phyloP scores from a whole-genome alignment of 371 early-diverging fungal genomes.

The Mucor saturninus region DNA sequence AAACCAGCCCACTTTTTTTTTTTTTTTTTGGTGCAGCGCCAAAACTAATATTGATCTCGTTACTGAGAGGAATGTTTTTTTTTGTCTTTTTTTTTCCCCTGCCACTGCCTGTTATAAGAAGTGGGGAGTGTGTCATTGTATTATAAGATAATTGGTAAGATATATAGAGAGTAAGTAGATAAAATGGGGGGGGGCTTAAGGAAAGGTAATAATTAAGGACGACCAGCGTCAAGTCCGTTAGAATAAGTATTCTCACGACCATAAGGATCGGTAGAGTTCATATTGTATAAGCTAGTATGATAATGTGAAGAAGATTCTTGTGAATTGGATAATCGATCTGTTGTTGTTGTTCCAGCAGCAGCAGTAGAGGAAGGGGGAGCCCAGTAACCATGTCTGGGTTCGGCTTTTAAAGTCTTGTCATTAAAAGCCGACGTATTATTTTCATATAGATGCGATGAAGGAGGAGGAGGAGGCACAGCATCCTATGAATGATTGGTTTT shows the following conservation, averaged over 20 bases:
- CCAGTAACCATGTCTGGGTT: slow-evolving; percentile 6
- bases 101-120: too few relatives aligned
- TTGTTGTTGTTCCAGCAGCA: background rate
- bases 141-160: too few relatives aligned
- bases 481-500: background rate
- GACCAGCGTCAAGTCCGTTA: slow-evolving; percentile 24
- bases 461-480: background rate
- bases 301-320: slow-evolving; percentile 9
- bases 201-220: slow-evolving; percentile 9
- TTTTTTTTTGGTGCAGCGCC: too few relatives aligned
- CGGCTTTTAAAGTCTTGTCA: background rate
- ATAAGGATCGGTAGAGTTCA: slow-evolving; percentile 13
- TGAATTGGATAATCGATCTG: slow-evolving; percentile 6
- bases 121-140: too few relatives aligned
- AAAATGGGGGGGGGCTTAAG: background rate
- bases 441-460: slow-evolving; percentile 11
- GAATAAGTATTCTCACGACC: slow-evolving; percentile 14
- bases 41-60: too few relatives aligned
- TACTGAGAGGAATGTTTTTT: too few relatives aligned
- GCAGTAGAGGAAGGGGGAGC: background rate
- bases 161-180: background rate
- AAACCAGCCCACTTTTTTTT: too few relatives aligned
- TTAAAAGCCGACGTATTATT: background rate
- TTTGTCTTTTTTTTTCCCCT: too few relatives aligned
- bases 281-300: background rate